Evolutionary conservation across 1,139 yeast genomes (phyloP).

Genomic region (Suhomyces ambrosiae): DNA sequence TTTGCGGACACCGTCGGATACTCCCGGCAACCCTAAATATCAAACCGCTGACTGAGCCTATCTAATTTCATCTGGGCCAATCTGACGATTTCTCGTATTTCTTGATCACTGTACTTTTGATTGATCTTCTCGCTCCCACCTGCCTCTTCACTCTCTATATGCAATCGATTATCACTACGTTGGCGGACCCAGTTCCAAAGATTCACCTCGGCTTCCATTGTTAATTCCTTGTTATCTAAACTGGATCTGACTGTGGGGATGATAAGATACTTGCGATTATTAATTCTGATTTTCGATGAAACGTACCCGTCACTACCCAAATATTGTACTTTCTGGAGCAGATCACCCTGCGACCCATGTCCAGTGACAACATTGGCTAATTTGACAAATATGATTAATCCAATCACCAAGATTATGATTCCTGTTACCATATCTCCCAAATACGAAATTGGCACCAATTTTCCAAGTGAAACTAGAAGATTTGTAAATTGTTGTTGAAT

Average conservation of each 20-base stretch:
- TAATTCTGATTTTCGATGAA: slow-evolving; percentile 33
- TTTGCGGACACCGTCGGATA: neutral
- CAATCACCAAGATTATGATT: slow-evolving; percentile 19
- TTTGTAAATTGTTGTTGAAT: slow-evolving; percentile 25
- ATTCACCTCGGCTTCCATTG: slow-evolving; percentile 57
- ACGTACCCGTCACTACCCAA: slow-evolving; percentile 8
- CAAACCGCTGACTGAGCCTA: slow-evolving; percentile 21
- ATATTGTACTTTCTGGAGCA: slow-evolving; percentile 4
- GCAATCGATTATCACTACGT: slow-evolving; percentile 39
- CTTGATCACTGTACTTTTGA: slow-evolving; percentile 43
- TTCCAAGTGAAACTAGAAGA: slow-evolving; percentile 34
- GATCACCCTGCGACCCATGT: slow-evolving; percentile 1
- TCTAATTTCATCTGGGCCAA: slow-evolving; percentile 56
- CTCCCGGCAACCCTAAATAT: slow-evolving; percentile 2
- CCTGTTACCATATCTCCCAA: slow-evolving; percentile 31
- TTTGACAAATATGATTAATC: slow-evolving; percentile 16
- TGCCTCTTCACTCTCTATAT: slow-evolving; percentile 15
- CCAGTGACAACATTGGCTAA: slow-evolving; percentile 12
- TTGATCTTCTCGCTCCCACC: slow-evolving; percentile 9
- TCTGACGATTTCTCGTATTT: slow-evolving; percentile 54
- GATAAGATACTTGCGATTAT: slow-evolving; percentile 46
- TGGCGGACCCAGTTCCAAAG: slow-evolving; percentile 84
- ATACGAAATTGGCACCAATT: slow-evolving; percentile 32
- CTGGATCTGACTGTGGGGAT: slow-evolving; percentile 50
- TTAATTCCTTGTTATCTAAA: slow-evolving; percentile 34